phyloP scores from a whole-genome alignment of 441 rosid species.

The Raphanus hybrid region DNA sequence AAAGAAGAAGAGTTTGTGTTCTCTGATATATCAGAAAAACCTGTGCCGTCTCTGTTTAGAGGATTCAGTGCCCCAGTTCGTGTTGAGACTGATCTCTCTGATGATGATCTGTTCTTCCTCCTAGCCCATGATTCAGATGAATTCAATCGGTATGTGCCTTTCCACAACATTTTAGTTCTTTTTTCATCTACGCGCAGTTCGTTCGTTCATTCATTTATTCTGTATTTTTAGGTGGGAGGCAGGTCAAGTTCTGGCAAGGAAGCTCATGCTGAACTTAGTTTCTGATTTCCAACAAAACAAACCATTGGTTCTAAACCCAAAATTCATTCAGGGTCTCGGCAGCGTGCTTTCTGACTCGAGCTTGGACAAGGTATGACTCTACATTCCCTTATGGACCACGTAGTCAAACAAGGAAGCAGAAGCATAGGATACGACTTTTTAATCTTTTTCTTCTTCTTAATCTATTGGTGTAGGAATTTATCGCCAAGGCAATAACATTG shows the following conservation, averaged over 20 bases:
- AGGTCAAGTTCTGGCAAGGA: slow-evolving; percentile 89
- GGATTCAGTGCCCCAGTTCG: slow-evolving; percentile 97
- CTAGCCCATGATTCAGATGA: slow-evolving; percentile 95
- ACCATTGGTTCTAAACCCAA: slow-evolving; percentile 71
- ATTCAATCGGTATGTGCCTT: slow-evolving; percentile 79
- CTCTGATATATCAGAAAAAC: slow-evolving; percentile 72
- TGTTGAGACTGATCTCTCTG: slow-evolving; percentile 81
- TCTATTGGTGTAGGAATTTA: slow-evolving; percentile 65
- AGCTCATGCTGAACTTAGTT: slow-evolving; percentile 93
- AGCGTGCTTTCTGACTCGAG: slow-evolving; percentile 74
- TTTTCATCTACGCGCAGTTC: background rate
- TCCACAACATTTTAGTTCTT: slow-evolving; percentile 21
- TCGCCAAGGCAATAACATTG: slow-evolving; percentile 86
- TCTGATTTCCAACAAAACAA: slow-evolving; percentile 81
- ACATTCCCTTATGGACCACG: background rate
- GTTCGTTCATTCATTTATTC: background rate
- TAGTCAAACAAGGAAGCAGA: background rate
- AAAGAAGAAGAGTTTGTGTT: slow-evolving; percentile 95
- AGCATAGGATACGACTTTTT: background rate
- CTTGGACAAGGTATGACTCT: slow-evolving; percentile 74
- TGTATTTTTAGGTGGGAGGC: slow-evolving; percentile 85
- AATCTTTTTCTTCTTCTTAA: slow-evolving; percentile 12
- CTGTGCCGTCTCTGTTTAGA: slow-evolving; percentile 87
- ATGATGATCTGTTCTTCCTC: slow-evolving; percentile 85
- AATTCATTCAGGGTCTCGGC: slow-evolving; percentile 78